Base-by-base conservation (phyloP, 176 grass and related monocot genomes). In the Lolium perenne region DNA sequence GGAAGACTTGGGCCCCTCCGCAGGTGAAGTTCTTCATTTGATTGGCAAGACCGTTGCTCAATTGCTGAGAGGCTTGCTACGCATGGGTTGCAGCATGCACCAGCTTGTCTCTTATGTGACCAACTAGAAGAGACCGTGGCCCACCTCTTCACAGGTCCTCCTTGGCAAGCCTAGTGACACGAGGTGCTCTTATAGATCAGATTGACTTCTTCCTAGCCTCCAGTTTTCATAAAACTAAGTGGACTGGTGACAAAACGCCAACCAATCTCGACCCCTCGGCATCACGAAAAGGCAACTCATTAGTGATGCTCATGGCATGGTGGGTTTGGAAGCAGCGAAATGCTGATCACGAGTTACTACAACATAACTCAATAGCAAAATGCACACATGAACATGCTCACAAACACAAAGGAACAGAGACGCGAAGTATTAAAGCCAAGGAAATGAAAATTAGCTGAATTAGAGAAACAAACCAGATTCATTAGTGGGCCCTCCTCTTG, bases 401-500 rank as follows among this genome's bases (percentile, higher is more conserved):
- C 10, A 26, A 20, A 62, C 3, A 35, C 74, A 77, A 55, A 40
- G 55, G 35, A 32, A 80, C 54, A 47, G 71, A 71, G 20, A 10
- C 23, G 57, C 68, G 65, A 77, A 80, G 48, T 9, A 14, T 55
- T 73, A 13, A 43, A 82, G 4, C 13, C 29, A 83, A 84, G 78
- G 61, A 69, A 29, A 69, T 53, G 49, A 69, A 67, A 82, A 64
- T 59, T 76, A 16, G 81, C 46, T 69, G 25, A 76, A 70, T 11
- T 26, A 83, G 82, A 78, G 90, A 76, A 70, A 82, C 70, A 77
- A 83, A 98, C 96, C 91, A 98, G 79, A 86, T 83, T 89, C 67
- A 94, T 90, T 61, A 98, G 81, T 60, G 92, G 96, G 35, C 88
- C 88, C 72, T 98, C 93, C 71, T 92, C 93, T 71, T 95, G 88